Evolutionary conservation across 768 basidiomycete species (phyloP), one percentile per base, ranked within the genome.

Genomic region (Auriculariales sp.): DNA sequence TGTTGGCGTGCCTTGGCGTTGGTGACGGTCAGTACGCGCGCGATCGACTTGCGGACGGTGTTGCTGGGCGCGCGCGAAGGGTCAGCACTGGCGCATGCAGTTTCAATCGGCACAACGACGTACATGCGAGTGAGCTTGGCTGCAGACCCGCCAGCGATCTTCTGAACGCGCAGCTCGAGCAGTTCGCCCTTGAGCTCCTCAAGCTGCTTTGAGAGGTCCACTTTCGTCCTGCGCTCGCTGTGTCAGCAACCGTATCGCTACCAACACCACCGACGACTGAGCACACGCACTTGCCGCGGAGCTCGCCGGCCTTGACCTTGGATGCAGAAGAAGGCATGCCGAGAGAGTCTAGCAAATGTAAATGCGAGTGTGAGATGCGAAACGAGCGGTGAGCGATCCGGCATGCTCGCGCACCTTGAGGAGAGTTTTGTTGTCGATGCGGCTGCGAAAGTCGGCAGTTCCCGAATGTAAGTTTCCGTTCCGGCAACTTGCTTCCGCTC

Each of bases 81-180:
- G 14, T 30, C 10, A 19, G 25, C 27, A 17, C 17, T 9, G 5
- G 1, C 39, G 33, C 34, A n/a, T 5, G 28, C 32, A 10, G 12
- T 11, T 30, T 25, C 45, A 56, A 54, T n/a, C n/a, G n/a, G n/a
- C n/a, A 30, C 29, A 19, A 14, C 28, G 42, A 77, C 84, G 61
- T 68, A 99, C 95, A 99, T 98, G 75, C 87, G 91, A 61, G 89
- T 93, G 59, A 99, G 77, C 72, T 98, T 98, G 51, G 89, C 81
- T 52, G 93, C 83, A 58, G 89, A 87, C 29, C 92, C 91, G 62
- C 92, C 92, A 54, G 90, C 87, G 62, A 94, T 89, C 79, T 97
- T 97, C 77, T 95, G 91, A 55, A 99, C 95, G 61, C 94, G 83
- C 68, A 99, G 78, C 62, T 75, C 73, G 55, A 89, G 75, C 60